Conservation (phyloP, 768 basidiomycete species). For the Naganishia friedmannii region DNA sequence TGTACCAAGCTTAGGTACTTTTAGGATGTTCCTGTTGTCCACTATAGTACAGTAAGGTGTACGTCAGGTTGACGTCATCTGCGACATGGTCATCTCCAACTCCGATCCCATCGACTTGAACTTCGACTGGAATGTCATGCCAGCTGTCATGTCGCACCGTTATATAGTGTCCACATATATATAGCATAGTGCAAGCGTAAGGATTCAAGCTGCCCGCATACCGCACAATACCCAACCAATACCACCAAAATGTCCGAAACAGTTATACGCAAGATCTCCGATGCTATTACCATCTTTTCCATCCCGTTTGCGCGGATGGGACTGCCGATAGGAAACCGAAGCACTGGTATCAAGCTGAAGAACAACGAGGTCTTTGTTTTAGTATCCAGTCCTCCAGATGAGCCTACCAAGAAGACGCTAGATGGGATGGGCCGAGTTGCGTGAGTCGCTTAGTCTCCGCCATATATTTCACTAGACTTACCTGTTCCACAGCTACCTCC, state of each 20-base stretch:
- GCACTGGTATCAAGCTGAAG: slow-evolving; percentile 71
- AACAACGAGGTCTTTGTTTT: slow-evolving; percentile 74
- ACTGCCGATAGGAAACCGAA: slow-evolving; percentile 74
- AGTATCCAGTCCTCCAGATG: slow-evolving; percentile 71
- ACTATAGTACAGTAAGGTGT: too few relatives aligned
- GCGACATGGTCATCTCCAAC: too few relatives aligned
- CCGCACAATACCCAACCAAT: not conserved
- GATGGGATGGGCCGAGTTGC: slow-evolving; percentile 68
- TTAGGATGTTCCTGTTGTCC: too few relatives aligned
- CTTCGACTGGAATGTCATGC: too few relatives aligned
- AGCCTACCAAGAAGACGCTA: slow-evolving; percentile 64
- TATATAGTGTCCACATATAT: too few relatives aligned
- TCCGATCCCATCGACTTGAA: too few relatives aligned
- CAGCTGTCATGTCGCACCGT: too few relatives aligned
- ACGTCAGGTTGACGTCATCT: too few relatives aligned
- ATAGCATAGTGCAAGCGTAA: not conserved
- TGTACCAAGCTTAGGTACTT: too few relatives aligned
- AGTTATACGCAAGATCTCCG: slow-evolving; percentile 48
- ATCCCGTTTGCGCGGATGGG: slow-evolving; percentile 60
- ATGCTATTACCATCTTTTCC: slow-evolving; percentile 51
- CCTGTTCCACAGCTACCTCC: slow-evolving; percentile 46
- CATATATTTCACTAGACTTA: not conserved
- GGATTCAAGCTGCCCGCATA: not conserved
- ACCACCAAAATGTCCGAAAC: slow-evolving; percentile 25
- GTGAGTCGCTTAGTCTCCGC: slow-evolving; percentile 51